phyloP scores from a whole-genome alignment of 257 asterid species.

The Cinchona pubescens region DNA sequence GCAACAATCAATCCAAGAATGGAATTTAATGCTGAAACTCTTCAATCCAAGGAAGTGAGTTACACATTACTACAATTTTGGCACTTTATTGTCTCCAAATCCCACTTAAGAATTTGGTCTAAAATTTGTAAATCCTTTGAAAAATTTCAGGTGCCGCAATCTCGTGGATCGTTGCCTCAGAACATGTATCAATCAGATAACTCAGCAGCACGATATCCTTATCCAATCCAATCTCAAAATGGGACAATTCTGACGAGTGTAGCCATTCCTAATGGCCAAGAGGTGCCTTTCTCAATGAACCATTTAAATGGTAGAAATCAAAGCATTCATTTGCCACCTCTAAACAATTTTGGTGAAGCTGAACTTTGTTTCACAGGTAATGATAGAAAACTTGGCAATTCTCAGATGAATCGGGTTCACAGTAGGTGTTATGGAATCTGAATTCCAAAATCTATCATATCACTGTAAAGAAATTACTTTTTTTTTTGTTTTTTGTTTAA shows the following conservation, averaged over 20 bases:
- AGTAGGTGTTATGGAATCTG: too few species aligned
- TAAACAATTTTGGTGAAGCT: conserved; percentile 40
- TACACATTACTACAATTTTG: background rate
- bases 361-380: conserved; percentile 75
- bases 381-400: too few species aligned
- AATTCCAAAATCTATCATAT: too few species aligned
- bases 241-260: conserved; percentile 24
- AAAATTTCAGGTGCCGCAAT: conserved; percentile 46
- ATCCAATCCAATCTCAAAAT: conserved; percentile 45
- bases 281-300: conserved; percentile 37
- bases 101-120: conserved; percentile 16
- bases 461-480: too few species aligned
- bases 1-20: conserved; percentile 73
- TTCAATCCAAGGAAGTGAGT: conserved; percentile 74
- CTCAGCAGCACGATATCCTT: conserved; percentile 32
- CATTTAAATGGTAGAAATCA: conserved; percentile 38
- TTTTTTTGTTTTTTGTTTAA: too few species aligned
- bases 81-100: background rate
- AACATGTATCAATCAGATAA: conserved; percentile 39
- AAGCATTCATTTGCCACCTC: conserved; percentile 41
- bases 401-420: too few species aligned
- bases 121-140: background rate
- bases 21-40: conserved; percentile 65
- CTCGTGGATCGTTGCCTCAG: conserved; percentile 48
- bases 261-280: conserved; percentile 32